Evolutionary conservation across 208 protist species (phyloP).

Genomic region (Crithidia fasciculata): DNA sequence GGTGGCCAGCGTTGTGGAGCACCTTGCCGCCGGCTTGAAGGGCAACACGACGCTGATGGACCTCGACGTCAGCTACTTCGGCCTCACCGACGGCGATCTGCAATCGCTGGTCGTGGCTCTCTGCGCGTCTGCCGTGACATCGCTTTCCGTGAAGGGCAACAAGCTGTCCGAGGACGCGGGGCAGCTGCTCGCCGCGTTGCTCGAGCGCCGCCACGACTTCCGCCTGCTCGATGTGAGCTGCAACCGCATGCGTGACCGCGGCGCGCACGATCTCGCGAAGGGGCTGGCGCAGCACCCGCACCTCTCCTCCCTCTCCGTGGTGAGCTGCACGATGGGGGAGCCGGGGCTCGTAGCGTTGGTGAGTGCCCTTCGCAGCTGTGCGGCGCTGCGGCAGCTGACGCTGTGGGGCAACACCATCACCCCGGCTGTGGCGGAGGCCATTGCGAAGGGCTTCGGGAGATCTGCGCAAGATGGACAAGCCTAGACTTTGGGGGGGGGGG

Average conservation of each 20-base stretch:
- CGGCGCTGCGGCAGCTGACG: slow-evolving; percentile 41
- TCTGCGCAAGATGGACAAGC: slow-evolving; percentile 41
- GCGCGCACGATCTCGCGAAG: slow-evolving; percentile 45
- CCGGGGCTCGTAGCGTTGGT: slow-evolving; percentile 53
- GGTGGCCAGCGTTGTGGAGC: slow-evolving; percentile 67
- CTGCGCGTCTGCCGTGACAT: slow-evolving; percentile 42
- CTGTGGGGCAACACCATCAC: slow-evolving; percentile 83
- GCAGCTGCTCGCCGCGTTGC: slow-evolving; percentile 50
- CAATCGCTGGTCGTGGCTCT: slow-evolving; percentile 56
- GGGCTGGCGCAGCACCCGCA: slow-evolving; percentile 47
- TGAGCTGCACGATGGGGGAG: slow-evolving; percentile 67
- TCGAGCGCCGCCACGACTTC: slow-evolving; percentile 67
- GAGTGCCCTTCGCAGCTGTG: slow-evolving; percentile 37
- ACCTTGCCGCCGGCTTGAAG: slow-evolving; percentile 55
- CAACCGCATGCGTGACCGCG: slow-evolving; percentile 73
- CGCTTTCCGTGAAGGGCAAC: slow-evolving; percentile 65
- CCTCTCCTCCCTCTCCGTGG: slow-evolving; percentile 43
- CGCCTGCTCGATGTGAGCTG: slow-evolving; percentile 54
- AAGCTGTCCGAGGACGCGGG: slow-evolving; percentile 73
- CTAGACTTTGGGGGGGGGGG: slow-evolving; percentile 82
- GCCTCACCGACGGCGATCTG: slow-evolving; percentile 54
- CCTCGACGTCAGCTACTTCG: slow-evolving; percentile 61
- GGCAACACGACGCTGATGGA: slow-evolving; percentile 52
- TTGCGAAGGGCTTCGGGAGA: slow-evolving; percentile 54
- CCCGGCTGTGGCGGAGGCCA: slow-evolving; percentile 34